Percentiles rank a stretch among this genome's conserved stretches.
phyloP scores from a whole-genome alignment of 2,329 filamentous ascomycete species.

The Helotiales sp. region DNA sequence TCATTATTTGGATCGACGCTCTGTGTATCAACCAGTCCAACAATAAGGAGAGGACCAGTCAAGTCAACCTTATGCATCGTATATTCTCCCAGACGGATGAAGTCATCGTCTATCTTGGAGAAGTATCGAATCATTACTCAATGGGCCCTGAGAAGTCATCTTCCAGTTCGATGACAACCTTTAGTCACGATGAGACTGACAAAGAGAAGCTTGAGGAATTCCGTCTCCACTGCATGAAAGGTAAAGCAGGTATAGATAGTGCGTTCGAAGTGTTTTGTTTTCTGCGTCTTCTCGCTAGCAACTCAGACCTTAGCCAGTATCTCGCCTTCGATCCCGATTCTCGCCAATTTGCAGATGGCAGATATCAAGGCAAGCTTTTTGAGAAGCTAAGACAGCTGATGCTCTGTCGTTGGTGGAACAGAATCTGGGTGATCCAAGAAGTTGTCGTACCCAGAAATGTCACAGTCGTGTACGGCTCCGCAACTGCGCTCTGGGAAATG shows the following conservation, averaged over 20 bases:
- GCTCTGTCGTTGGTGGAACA: slow-evolving; percentile 10
- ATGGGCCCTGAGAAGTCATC: neutral
- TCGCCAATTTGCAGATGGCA: neutral
- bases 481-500: slow-evolving; percentile 17
- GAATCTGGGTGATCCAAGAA: slow-evolving; percentile 21
- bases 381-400: slow-evolving; percentile 2
- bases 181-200: neutral
- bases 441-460: slow-evolving; percentile 14
- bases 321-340: neutral
- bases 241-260: neutral
- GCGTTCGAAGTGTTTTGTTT: neutral
- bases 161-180: neutral
- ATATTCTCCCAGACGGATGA: slow-evolving; percentile 3
- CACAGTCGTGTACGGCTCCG: slow-evolving; percentile 8
- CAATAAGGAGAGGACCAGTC: slow-evolving; percentile 2
- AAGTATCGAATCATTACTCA: neutral
- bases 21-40: slow-evolving; percentile 14
- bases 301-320: neutral
- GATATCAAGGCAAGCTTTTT: slow-evolving; percentile 6
- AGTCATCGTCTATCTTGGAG: slow-evolving; percentile 13
- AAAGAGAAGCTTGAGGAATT: neutral
- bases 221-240: neutral
- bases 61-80: slow-evolving; percentile 13
- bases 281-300: neutral
- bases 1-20: slow-evolving; percentile 2